Conservation (phyloP, 345 rosid species). For the Gossypium rotundifolium region DNA sequence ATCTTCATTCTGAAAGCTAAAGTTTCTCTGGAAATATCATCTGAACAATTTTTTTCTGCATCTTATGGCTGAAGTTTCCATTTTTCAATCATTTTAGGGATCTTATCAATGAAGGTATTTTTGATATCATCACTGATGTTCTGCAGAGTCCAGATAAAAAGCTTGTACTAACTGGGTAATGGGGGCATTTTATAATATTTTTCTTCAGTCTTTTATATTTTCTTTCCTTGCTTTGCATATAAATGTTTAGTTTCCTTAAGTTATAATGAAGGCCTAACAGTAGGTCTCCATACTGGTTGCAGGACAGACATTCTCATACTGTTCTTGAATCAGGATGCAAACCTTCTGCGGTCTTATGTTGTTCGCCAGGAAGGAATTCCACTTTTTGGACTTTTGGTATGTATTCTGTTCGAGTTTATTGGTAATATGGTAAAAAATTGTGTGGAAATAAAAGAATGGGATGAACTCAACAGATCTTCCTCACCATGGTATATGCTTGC, state of each 20-base stretch:
- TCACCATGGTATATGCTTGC: not conserved
- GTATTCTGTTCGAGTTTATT: slow-evolving; percentile 11
- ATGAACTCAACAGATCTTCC: not conserved
- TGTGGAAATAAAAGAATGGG: not conserved
- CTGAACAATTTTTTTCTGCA: no score
- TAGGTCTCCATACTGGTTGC: slow-evolving; percentile 48
- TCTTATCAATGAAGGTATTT: slow-evolving; percentile 64
- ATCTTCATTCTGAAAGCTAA: not conserved
- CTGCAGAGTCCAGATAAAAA: slow-evolving; percentile 70
- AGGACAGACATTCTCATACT: slow-evolving; percentile 87
- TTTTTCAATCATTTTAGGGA: slow-evolving; percentile 43
- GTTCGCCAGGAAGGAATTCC: slow-evolving; percentile 60
- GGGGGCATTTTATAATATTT: not conserved
- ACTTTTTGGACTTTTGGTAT: slow-evolving; percentile 85
- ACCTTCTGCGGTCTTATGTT: slow-evolving; percentile 68
- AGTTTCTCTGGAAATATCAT: no score
- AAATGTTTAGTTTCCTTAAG: not conserved
- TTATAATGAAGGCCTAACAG: slow-evolving; percentile 15
- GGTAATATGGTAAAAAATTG: not conserved
- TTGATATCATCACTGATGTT: slow-evolving; percentile 62
- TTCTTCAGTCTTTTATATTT: not conserved
- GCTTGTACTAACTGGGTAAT: slow-evolving; percentile 81
- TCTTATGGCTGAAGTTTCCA: no score
- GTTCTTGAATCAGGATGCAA: slow-evolving; percentile 68
- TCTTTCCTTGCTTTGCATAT: not conserved